phyloP scores from a whole-genome alignment of 73 alveolate genomes.

The Effrenium voratum region DNA sequence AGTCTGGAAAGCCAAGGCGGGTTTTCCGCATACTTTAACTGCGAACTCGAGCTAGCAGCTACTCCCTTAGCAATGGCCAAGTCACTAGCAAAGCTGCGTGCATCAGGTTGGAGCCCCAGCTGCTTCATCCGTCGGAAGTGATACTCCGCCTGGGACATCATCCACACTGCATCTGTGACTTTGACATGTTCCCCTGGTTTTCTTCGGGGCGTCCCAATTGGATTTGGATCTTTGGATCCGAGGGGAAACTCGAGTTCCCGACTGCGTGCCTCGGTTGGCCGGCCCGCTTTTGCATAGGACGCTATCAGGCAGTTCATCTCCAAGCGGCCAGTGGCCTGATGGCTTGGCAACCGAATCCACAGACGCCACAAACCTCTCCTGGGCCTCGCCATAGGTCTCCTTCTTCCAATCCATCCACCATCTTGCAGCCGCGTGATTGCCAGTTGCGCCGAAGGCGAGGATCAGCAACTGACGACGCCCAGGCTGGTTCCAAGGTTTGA shows the following conservation, averaged over 20 bases:
- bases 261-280: constrained; percentile 39
- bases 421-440: constrained; percentile 54
- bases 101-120: constrained; percentile 50
- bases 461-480: constrained; percentile 72
- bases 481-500: no score
- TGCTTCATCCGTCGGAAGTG: constrained; percentile 31
- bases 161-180: background rate
- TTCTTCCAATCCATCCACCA: constrained; percentile 78
- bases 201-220: background rate
- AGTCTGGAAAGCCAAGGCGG: no score
- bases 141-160: background rate
- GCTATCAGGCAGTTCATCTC: constrained; percentile 49
- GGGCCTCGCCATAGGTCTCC: constrained; percentile 30
- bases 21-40: no score
- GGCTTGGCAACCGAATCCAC: background rate
- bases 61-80: no score
- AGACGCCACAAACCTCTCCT: background rate
- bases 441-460: constrained; percentile 71
- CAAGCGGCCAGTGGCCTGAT: constrained; percentile 53
- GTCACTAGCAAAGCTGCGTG: constrained; percentile 66
- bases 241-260: background rate
- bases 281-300: constrained; percentile 49
- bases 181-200: background rate
- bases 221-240: background rate
- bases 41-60: no score